Evolutionary conservation across 345 rosid genomes (phyloP), one percentile per base, ranked within the genome.

Genomic region (Citrus sinensis): DNA sequence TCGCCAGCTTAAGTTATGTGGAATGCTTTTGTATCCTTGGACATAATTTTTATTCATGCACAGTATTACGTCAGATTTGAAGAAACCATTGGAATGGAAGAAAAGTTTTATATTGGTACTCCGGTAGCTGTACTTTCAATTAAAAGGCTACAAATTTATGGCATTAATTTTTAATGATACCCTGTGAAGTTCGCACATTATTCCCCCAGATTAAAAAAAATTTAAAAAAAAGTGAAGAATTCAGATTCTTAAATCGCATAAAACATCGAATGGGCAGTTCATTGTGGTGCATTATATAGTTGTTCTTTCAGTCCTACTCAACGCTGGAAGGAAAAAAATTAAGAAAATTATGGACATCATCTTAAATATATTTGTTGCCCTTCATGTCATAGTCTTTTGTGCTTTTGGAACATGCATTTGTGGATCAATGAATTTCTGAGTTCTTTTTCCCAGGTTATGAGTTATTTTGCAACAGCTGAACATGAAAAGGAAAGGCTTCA

Each of bases 401-500:
- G 58, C 54, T 27, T 73, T 6, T 34, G 27, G 55, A 6, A 7
- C 32, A 49, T 39, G 67, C 67, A 65, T 54, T 27, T 22, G 2
- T 35, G 46, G 37, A 40, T 71, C 55, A 20, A 19, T 24, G 79
- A 65, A 20, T 40, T 65, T 24, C 49, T 84, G 71, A 79, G 42
- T 42, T 2, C 10, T 49, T 51, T 54, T 75, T 49, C 76, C 10
- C 82, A 96, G 98, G 93, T 94, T 58, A 92, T 94, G 97, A 92
- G 97, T 89, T 91, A 80, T 85, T 94, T 85, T 80, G 95, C 99
- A 35, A 85, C 90, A 82, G 94, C 95, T 46, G 82, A 87, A 78
- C 94, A 90, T 79, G 98, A 96, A 83, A 92, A 81, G 86, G 97
- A 94, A 77, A 92, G 92, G 80, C 97, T 96, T 78, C 88, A 88